These are phyloP conservation scores for Cordyceps cateniannulata DNA, from an alignment of 2,329 filamentous ascomycete genomes.

Conservation along the genomic window DNA sequence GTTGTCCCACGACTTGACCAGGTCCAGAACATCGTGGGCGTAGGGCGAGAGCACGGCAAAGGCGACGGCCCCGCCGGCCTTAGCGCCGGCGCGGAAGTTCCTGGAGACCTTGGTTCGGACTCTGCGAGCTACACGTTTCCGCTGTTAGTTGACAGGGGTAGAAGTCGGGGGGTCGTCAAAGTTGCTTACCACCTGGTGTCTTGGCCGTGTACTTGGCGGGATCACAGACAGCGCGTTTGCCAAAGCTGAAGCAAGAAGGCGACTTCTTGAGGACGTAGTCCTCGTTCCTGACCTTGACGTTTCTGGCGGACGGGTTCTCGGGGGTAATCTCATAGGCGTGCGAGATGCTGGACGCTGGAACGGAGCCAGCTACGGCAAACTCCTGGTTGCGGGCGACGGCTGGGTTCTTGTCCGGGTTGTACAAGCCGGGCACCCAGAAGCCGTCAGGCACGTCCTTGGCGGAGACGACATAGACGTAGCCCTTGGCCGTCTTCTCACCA, in stretches of 20 bases:
- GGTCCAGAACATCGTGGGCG: not conserved
- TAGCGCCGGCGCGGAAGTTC: not conserved
- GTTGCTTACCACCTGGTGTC: not conserved
- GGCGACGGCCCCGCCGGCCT: not conserved
- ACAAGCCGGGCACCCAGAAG: slow-evolving; percentile 13
- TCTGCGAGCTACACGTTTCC: not conserved
- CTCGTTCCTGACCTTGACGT: not conserved
- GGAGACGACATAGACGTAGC: slow-evolving; percentile 12
- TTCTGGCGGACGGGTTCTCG: not conserved
- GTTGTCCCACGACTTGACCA: not conserved
- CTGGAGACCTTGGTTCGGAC: not conserved
- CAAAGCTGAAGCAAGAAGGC: not conserved
- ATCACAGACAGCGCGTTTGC: not conserved
- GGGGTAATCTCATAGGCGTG: not conserved
- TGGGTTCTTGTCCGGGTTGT: not conserved
- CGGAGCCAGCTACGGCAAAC: not conserved
- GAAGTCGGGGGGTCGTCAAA: not conserved
- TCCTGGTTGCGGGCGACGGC: not conserved
- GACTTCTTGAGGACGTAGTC: not conserved
- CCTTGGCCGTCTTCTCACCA: not conserved
- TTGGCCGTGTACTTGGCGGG: not conserved
- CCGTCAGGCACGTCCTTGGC: slow-evolving; percentile 4
- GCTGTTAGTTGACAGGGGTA: not conserved
- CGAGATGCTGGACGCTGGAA: not conserved
- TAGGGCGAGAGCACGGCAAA: not conserved